phyloP scores from a whole-genome alignment of 2,329 filamentous ascomycete genomes.

The Fusarium azukiicola region DNA sequence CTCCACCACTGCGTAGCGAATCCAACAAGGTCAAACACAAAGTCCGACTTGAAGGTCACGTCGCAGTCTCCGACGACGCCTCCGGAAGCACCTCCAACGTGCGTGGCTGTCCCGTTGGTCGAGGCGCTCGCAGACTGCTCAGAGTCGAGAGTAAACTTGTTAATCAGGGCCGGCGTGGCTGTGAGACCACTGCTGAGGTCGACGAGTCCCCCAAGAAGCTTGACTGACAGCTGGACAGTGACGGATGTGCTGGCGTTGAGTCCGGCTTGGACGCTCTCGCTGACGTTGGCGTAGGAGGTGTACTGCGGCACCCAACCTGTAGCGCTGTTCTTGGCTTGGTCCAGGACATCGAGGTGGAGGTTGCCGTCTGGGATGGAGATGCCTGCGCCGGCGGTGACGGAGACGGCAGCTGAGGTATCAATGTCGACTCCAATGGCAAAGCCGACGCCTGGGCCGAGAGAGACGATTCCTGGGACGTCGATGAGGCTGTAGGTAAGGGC shows the following conservation, averaged over 20 bases:
- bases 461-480: conserved; percentile 64
- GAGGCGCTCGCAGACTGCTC: conserved; percentile 50
- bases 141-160: conserved; percentile 58
- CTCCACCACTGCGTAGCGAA: conserved; percentile 55
- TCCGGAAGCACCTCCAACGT: conserved; percentile 28
- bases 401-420: conserved; percentile 58
- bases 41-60: conserved; percentile 51
- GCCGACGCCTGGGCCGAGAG: conserved; percentile 61
- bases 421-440: conserved; percentile 64
- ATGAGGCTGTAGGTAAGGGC: conserved; percentile 62
- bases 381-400: conserved; percentile 57
- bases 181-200: conserved; percentile 64
- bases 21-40: conserved; percentile 52
- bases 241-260: conserved; percentile 55
- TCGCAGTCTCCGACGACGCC: conserved; percentile 45
- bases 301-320: conserved; percentile 64
- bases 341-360: conserved; percentile 64
- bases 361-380: conserved; percentile 60
- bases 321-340: conserved; percentile 53
- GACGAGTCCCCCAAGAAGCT: conserved; percentile 59
- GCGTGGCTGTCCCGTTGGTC: conserved; percentile 1
- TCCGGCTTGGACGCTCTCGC: conserved; percentile 43
- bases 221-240: conserved; percentile 63
- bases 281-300: conserved; percentile 59
- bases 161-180: conserved; percentile 61